A percentile compares a stretch with the other conserved stretches of the same genome.
Conservation (phyloP, 1,139 yeast species). For the Blastobotrys arbuscula region DNA sequence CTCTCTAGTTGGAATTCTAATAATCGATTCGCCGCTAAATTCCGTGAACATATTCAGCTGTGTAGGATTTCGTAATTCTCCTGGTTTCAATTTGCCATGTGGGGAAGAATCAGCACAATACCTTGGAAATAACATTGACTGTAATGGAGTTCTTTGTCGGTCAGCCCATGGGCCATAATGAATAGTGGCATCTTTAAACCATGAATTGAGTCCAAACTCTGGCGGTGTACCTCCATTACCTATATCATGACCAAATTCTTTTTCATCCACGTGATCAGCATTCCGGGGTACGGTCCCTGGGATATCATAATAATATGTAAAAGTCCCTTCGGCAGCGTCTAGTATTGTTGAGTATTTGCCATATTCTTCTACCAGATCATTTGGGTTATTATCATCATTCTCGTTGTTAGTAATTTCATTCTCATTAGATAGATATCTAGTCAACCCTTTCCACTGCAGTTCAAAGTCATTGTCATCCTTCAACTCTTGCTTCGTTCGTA, state of each 20-base stretch:
- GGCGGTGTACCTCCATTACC: slow-evolving; percentile 56
- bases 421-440: slow-evolving; percentile 33
- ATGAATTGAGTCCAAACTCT: slow-evolving; percentile 57
- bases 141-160: slow-evolving; percentile 66
- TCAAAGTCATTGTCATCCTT: slow-evolving; percentile 10
- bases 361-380: slow-evolving; percentile 56
- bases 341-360: slow-evolving; percentile 73
- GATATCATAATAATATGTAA: slow-evolving; percentile 62
- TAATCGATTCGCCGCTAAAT: slow-evolving; percentile 55
- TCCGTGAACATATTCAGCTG: slow-evolving; percentile 51
- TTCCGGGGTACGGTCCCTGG: slow-evolving; percentile 55
- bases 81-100: slow-evolving; percentile 40
- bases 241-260: slow-evolving; percentile 42
- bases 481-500: background rate
- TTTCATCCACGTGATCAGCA: slow-evolving; percentile 23
- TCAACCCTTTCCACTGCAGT: slow-evolving; percentile 40
- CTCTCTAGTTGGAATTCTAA: slow-evolving; percentile 81
- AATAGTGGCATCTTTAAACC: slow-evolving; percentile 56
- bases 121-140: slow-evolving; percentile 62
- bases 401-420: slow-evolving; percentile 9
- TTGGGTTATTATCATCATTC: slow-evolving; percentile 30
- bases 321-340: slow-evolving; percentile 52
- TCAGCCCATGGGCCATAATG: slow-evolving; percentile 97
- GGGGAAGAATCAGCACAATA: slow-evolving; percentile 56
- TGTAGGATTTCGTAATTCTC: slow-evolving; percentile 49